Conservation (phyloP, 73 alveolate species). For the Tetrahymena elliotti region DNA sequence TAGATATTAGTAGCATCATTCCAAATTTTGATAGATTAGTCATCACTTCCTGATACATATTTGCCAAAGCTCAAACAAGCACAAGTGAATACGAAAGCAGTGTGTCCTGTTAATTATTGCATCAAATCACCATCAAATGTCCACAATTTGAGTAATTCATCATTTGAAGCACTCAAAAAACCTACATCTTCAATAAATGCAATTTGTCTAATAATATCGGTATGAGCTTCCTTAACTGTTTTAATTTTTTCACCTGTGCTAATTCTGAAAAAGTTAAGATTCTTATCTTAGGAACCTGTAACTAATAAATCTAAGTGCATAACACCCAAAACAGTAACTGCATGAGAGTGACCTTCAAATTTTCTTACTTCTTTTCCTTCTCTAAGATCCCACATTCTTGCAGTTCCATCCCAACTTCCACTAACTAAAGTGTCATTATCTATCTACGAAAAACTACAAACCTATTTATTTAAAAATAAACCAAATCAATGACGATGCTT, state of each 20-base stretch:
- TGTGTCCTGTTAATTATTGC: constrained; percentile 80
- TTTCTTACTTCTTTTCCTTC: constrained; percentile 56
- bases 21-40: constrained; percentile 92
- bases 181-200: constrained; percentile 71
- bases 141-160: constrained; percentile 86
- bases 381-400: constrained; percentile 89
- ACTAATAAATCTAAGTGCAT: constrained; percentile 62
- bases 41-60: constrained; percentile 92
- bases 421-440: constrained; percentile 60
- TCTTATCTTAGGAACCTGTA: constrained; percentile 93
- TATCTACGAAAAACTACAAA: constrained; percentile 22
- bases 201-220: constrained; percentile 86
- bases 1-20: constrained; percentile 63
- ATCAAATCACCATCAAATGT: constrained; percentile 69
- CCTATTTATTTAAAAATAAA: no score
- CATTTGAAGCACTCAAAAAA: constrained; percentile 92
- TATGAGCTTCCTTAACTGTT: constrained; percentile 81
- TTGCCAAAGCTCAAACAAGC: constrained; percentile 49
- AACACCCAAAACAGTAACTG: constrained; percentile 83
- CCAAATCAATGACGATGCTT: no score
- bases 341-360: constrained; percentile 93
- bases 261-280: constrained; percentile 61
- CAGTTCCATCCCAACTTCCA: constrained; percentile 99
- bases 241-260: constrained; percentile 49
- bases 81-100: constrained; percentile 84